phyloP scores from a whole-genome alignment of 148 eudicot species.

The Gaultheria prostrata region DNA sequence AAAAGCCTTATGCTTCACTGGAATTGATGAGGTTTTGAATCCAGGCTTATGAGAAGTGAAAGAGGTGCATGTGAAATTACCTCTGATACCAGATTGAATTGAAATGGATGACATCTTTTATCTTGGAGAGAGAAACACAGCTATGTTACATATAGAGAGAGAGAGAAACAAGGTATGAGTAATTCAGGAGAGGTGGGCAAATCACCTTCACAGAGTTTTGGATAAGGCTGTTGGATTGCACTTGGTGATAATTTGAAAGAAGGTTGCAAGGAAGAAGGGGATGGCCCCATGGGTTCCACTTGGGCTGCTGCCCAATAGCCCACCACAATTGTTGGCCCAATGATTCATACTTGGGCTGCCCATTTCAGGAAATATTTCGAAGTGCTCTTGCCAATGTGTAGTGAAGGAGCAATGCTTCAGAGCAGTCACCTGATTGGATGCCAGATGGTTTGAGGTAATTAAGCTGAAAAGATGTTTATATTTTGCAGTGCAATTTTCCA shows the following conservation, averaged over 20 bases:
- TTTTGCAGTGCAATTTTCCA: no score
- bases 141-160: background rate
- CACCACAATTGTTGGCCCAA: background rate
- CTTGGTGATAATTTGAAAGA: background rate
- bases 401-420: background rate
- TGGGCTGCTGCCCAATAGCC: background rate
- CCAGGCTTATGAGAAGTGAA: background rate
- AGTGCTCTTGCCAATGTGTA: background rate
- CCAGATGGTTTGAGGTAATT: background rate
- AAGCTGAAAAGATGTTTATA: background rate
- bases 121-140: background rate
- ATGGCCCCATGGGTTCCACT: background rate
- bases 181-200: background rate
- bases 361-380: background rate
- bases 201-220: background rate
- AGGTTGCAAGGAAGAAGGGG: background rate
- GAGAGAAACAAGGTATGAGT: constrained; percentile 4
- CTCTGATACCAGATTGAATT: constrained; percentile 47
- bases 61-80: constrained; percentile 29
- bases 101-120: constrained; percentile 64
- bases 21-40: background rate
- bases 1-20: constrained; percentile 21
- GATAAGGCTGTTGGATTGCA: background rate
- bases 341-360: background rate
- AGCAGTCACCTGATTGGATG: background rate